A percentile compares a stretch with the other conserved stretches of the same genome.
Evolutionary conservation across 257 asterid species (phyloP).

Genomic region (Primulina tabacum): DNA sequence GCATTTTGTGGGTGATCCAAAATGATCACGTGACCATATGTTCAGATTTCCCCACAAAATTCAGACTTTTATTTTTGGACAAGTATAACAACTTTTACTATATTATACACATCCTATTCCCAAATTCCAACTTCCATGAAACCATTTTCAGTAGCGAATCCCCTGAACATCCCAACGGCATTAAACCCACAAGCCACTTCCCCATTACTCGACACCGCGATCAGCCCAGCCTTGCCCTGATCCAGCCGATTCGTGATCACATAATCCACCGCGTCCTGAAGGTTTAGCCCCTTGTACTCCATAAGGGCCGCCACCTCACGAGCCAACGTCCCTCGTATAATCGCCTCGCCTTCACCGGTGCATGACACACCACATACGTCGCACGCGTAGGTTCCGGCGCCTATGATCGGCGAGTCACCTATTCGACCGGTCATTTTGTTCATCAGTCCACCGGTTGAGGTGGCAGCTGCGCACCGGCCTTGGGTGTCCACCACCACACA

Average conservation of each 20-base stretch:
- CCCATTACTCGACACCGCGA: conserved; percentile 80
- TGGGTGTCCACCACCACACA: conserved; percentile 84
- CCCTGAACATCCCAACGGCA: conserved; percentile 78
- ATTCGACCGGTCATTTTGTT: conserved; percentile 84
- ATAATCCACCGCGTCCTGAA: conserved; percentile 77
- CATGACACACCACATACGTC: conserved; percentile 83
- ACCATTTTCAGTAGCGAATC: conserved; percentile 83
- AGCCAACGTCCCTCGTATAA: conserved; percentile 90
- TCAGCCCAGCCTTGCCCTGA: conserved; percentile 71
- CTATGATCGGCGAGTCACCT: conserved; percentile 91
- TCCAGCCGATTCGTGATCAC: conserved; percentile 69
- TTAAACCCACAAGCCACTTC: conserved; percentile 87
- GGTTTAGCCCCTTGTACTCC: conserved; percentile 78
- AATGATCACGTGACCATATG: too few relatives aligned
- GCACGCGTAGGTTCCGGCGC: conserved; percentile 86
- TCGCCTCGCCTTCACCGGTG: conserved; percentile 98
- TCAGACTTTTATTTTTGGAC: too few relatives aligned
- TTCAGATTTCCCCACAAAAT: too few relatives aligned
- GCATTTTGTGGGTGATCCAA: too few relatives aligned
- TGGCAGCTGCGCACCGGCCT: conserved; percentile 92
- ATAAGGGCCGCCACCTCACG: conserved; percentile 95
- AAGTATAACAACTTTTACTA: too few relatives aligned
- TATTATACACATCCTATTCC: conserved; percentile 33
- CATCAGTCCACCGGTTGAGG: conserved; percentile 96
- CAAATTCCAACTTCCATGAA: conserved; percentile 87